These are phyloP conservation scores for Poronia punctata DNA, from an alignment of 495 filamentous ascomycete species.

Conservation along the genomic window DNA sequence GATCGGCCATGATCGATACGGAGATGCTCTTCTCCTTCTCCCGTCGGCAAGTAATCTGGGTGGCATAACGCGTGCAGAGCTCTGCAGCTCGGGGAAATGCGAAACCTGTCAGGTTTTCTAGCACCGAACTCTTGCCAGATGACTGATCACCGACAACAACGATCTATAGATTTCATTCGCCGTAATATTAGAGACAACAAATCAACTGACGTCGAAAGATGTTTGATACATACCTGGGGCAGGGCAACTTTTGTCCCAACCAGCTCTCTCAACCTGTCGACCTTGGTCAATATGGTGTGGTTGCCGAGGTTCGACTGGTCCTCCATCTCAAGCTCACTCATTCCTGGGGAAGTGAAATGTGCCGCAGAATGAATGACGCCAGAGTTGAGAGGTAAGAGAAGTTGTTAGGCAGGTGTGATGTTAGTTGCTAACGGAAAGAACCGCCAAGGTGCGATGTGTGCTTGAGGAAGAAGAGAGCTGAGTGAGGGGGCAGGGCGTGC, in stretches of 20 bases:
- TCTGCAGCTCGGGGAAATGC: constrained; percentile 44
- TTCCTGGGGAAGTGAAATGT: no score
- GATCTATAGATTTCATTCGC: constrained; percentile 19
- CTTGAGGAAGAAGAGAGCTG: no score
- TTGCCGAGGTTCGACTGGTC: constrained; percentile 14
- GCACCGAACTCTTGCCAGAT: constrained; percentile 46
- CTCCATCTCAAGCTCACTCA: constrained; percentile 2
- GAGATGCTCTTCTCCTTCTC: constrained; percentile 21
- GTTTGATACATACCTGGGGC: constrained; percentile 24
- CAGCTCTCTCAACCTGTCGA: constrained; percentile 34
- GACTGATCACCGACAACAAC: constrained; percentile 47
- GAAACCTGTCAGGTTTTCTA: constrained; percentile 46
- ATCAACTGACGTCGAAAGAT: neutral
- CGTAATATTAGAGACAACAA: no score
- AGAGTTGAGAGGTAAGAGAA: no score
- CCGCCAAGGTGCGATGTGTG: no score
- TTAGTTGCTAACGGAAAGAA: no score
- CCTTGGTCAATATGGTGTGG: constrained; percentile 22
- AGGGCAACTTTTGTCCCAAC: constrained; percentile 32
- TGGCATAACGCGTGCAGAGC: constrained; percentile 54
- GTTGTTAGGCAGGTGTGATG: no score
- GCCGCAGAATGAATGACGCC: no score
- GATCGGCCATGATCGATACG: constrained; percentile 41
- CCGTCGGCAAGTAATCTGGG: constrained; percentile 51
- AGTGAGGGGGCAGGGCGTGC: no score